Conservation (phyloP, 192 early-diverging fungal species). For the Spinellus fusiger region DNA sequence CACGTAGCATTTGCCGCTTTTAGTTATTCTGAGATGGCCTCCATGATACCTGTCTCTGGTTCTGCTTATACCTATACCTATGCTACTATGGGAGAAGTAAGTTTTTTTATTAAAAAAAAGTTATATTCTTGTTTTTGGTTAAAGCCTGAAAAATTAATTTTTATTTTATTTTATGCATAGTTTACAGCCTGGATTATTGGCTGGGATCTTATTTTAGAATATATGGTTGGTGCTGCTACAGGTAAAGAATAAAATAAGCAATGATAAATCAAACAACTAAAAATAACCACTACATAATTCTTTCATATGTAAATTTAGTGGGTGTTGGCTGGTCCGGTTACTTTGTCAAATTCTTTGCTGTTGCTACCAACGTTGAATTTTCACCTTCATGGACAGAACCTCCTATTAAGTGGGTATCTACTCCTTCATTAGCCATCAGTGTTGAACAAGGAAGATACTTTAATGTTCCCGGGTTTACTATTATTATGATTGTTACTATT, state of each 20-base stretch:
- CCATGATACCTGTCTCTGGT: constrained; percentile 82
- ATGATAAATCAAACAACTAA: not conserved
- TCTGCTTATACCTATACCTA: constrained; percentile 87
- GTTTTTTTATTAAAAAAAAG: not conserved
- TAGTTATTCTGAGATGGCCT: constrained; percentile 82
- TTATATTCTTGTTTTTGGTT: not conserved
- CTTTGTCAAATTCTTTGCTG: constrained; percentile 60
- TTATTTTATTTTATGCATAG: not conserved
- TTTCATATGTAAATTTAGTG: constrained; percentile 28
- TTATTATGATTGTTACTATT: constrained; percentile 56
- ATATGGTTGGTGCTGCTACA: constrained; percentile 77
- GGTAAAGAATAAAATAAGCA: constrained; percentile 27
- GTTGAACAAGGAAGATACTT: constrained; percentile 48
- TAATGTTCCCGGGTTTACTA: constrained; percentile 71
- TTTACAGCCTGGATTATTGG: constrained; percentile 86
- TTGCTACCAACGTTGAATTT: constrained; percentile 52
- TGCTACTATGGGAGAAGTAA: constrained; percentile 74
- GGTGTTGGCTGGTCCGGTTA: constrained; percentile 82
- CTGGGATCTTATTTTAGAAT: constrained; percentile 88
- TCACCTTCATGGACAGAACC: constrained; percentile 55
- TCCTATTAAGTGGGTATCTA: constrained; percentile 64
- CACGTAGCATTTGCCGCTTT: constrained; percentile 57
- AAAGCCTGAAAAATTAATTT: not conserved
- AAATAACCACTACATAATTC: no score
- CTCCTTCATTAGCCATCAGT: constrained; percentile 22